A percentile compares a stretch with the other conserved stretches of the same genome.
Conservation (phyloP, 768 basidiomycete species). For the Naganishia randhawae region DNA sequence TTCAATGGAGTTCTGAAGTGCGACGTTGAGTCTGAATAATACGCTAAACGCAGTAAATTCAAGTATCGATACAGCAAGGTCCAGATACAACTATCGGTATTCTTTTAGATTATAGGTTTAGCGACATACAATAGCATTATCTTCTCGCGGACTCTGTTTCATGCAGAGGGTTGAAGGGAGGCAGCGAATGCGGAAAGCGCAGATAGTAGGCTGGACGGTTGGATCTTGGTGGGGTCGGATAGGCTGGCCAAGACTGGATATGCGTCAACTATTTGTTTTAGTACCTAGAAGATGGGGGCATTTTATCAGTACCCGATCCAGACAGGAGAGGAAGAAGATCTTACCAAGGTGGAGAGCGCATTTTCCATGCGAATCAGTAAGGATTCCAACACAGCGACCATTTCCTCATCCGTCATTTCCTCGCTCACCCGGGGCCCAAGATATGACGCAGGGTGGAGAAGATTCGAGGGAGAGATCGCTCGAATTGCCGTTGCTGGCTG, state of each 20-base stretch:
- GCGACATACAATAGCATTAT: background rate
- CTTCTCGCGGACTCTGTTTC: background rate
- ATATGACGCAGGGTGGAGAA: constrained; percentile 51
- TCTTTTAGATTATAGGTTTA: background rate
- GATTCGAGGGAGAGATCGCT: constrained; percentile 39
- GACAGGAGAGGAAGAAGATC: constrained; percentile 5
- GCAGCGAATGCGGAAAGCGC: constrained; percentile 13
- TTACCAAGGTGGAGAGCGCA: constrained; percentile 54
- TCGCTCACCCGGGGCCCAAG: constrained; percentile 62
- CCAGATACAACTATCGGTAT: background rate
- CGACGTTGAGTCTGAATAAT: too few relatives aligned
- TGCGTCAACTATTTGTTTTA: constrained; percentile 10
- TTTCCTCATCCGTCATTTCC: constrained; percentile 66
- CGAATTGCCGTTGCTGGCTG: constrained; percentile 12
- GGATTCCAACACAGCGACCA: constrained; percentile 72
- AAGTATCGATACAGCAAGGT: background rate
- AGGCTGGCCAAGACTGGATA: constrained; percentile 18
- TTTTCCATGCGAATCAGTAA: constrained; percentile 73
- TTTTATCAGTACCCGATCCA: background rate
- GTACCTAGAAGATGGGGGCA: background rate
- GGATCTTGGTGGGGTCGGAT: constrained; percentile 14
- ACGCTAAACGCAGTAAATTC: background rate
- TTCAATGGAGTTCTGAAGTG: too few relatives aligned
- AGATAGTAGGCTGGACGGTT: constrained; percentile 14
- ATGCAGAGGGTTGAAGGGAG: background rate